Evolutionary conservation across 2,329 filamentous ascomycete species (phyloP).

Genomic region (Blumeriella jaapii): DNA sequence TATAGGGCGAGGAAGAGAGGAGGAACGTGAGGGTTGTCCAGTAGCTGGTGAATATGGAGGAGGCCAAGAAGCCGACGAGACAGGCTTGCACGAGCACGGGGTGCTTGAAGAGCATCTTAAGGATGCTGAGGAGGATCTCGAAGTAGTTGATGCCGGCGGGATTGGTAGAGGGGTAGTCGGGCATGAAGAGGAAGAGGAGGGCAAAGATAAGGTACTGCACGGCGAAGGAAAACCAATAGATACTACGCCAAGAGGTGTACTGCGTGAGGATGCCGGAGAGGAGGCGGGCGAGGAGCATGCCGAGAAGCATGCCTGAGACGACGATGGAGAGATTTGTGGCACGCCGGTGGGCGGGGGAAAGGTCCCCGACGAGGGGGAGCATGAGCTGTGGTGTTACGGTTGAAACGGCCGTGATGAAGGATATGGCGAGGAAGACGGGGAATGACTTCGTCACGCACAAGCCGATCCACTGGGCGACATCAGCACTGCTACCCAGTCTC

Average conservation of each 20-base stretch:
- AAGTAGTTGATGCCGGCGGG: slow-evolving; percentile 53
- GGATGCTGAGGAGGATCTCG: slow-evolving; percentile 51
- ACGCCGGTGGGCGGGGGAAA: slow-evolving; percentile 57
- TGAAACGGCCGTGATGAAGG: slow-evolving; percentile 62
- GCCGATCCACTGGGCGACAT: slow-evolving; percentile 44
- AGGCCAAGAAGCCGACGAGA: slow-evolving; percentile 51
- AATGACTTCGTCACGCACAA: slow-evolving; percentile 59
- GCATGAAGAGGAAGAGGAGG: slow-evolving; percentile 62
- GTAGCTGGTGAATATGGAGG: slow-evolving; percentile 51
- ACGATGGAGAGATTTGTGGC: slow-evolving; percentile 63
- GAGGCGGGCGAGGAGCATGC: slow-evolving; percentile 64
- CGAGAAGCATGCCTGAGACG: slow-evolving; percentile 62
- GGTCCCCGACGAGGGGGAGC: slow-evolving; percentile 70
- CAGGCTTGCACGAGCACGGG: slow-evolving; percentile 61
- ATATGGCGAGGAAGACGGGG: slow-evolving; percentile 53
- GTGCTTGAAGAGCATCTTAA: slow-evolving; percentile 49
- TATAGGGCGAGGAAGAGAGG: slow-evolving; percentile 57
- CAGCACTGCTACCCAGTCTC: background rate
- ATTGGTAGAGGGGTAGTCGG: slow-evolving; percentile 69
- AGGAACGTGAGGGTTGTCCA: slow-evolving; percentile 75
- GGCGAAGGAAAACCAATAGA: slow-evolving; percentile 68
- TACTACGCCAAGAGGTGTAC: slow-evolving; percentile 61
- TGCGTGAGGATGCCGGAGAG: slow-evolving; percentile 66
- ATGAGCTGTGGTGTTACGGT: slow-evolving; percentile 73
- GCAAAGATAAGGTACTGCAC: slow-evolving; percentile 56